Conservation (phyloP, 2,329 filamentous ascomycete species). For the Fusarium sacchari region DNA sequence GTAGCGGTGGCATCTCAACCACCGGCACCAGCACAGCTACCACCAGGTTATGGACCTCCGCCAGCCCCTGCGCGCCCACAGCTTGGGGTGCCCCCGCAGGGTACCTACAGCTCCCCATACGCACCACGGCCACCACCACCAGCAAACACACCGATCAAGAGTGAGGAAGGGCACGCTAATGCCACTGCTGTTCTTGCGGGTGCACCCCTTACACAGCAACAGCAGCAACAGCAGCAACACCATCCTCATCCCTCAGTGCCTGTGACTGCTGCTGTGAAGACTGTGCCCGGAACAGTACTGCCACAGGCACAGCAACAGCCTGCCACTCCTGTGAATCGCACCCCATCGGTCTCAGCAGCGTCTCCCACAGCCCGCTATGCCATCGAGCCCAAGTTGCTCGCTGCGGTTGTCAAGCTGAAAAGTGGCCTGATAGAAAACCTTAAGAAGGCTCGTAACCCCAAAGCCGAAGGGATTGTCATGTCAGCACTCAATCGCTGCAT, state of each 20-base stretch:
- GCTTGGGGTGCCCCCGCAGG: slow-evolving; percentile 46
- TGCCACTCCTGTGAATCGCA: slow-evolving; percentile 34
- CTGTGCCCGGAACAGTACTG: slow-evolving; percentile 30
- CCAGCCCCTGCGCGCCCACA: slow-evolving; percentile 50
- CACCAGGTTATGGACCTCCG: slow-evolving; percentile 49
- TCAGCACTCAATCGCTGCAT: slow-evolving; percentile 63
- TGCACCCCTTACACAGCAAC: slow-evolving; percentile 22
- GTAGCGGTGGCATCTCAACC: slow-evolving; percentile 42
- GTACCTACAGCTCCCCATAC: slow-evolving; percentile 52
- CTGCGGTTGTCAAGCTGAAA: slow-evolving; percentile 58
- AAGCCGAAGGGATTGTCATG: slow-evolving; percentile 61
- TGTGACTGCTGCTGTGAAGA: slow-evolving; percentile 29
- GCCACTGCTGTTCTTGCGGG: neutral
- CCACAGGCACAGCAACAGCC: slow-evolving; percentile 24
- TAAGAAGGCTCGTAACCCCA: slow-evolving; percentile 53
- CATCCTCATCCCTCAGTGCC: slow-evolving; percentile 17
- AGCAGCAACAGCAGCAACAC: slow-evolving; percentile 25
- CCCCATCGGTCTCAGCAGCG: slow-evolving; percentile 42
- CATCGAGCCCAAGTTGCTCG: slow-evolving; percentile 56
- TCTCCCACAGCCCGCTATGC: slow-evolving; percentile 48
- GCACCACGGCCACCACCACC: slow-evolving; percentile 48
- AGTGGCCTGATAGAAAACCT: slow-evolving; percentile 59
- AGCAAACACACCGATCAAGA: slow-evolving; percentile 43
- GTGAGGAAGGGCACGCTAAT: slow-evolving; percentile 42
- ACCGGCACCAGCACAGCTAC: slow-evolving; percentile 49